A percentile compares a stretch with the other conserved stretches of the same genome.
These are phyloP conservation scores for Kluyveromyces nonfermentans DNA, from an alignment of 805 yeast genomes.

Conservation along the genomic window DNA sequence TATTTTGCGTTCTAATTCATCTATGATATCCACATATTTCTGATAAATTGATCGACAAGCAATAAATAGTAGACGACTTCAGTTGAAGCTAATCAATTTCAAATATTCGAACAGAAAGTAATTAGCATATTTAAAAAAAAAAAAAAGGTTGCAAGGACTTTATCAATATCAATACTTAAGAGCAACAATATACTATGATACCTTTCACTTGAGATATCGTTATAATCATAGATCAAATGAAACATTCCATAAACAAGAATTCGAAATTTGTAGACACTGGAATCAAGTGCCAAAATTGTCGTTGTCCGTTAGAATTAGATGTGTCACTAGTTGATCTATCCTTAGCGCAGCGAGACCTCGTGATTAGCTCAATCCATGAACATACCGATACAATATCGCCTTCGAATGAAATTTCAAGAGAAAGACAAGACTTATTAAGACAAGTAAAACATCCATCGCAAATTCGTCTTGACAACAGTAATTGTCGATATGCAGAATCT, in stretches of 20 bases:
- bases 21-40: too few relatives aligned
- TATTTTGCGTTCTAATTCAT: too few relatives aligned
- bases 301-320: constrained; percentile 34
- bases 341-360: constrained; percentile 35
- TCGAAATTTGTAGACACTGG: not conserved
- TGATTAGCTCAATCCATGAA: constrained; percentile 22
- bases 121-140: too few relatives aligned
- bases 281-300: constrained; percentile 38
- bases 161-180: too few relatives aligned
- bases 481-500: constrained; percentile 12
- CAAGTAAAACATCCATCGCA: constrained; percentile 15
- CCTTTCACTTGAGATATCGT: too few relatives aligned
- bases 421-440: constrained; percentile 13
- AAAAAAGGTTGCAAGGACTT: too few relatives aligned
- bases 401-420: constrained; percentile 13
- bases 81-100: too few relatives aligned
- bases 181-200: too few relatives aligned
- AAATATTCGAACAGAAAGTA: too few relatives aligned
- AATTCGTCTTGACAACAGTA: constrained; percentile 25
- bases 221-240: not conserved
- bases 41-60: too few relatives aligned
- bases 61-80: too few relatives aligned
- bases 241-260: not conserved
- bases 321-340: constrained; percentile 35
- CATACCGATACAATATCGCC: constrained; percentile 1